Base-by-base conservation (phyloP, 192 early-diverging fungal species). In the Dispira parvispora region DNA sequence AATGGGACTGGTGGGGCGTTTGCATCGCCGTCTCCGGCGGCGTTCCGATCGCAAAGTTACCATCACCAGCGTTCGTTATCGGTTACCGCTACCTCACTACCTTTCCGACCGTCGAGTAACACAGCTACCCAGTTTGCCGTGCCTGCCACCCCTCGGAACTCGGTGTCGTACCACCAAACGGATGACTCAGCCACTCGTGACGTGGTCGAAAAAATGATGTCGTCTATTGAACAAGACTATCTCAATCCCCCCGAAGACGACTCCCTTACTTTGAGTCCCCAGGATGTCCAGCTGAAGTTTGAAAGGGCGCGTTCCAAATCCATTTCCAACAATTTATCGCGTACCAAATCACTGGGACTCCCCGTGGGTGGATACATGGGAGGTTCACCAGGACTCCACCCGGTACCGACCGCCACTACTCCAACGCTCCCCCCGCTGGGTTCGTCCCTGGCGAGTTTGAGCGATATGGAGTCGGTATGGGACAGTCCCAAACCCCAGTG, bases 181-280 rank as follows among this genome's bases (percentile, higher is more conserved):
- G 57, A 60, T 43, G 57, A 60, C 25, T 60, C 57, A 1, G 57
- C 57, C 57, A 43, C 27, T 8, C 57, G 42, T 16, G 57, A 60
- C 38, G 57, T 60, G 21, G 13, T n/a, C 16, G 57, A 60, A 27
- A 18, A 42, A 14, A 43, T 60, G 32, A 27, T 60, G n/a, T 60
- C 57, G 32, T 60, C 57, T 16, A 27, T 60, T 2, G 27, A 11
- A 16, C 13, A 27, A 5, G 57, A 60, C 16, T 27, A 60, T 14
- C 13, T 42, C 16, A 43, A 60, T 18, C 12, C 57, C 12, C 32
- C 32, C 32, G 32, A 18, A 13, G 14, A 28, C 12, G 57, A 60
- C 42, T 27, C 25, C 14, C 10, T 43, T 12, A 14, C 57, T 18
- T 28, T 60, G 9, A 60, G 57, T 28, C 57, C 57, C 38, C 57